Evolutionary conservation across 169 alveolate genomes (phyloP).

Genomic region (Eimeria acervulina): DNA sequence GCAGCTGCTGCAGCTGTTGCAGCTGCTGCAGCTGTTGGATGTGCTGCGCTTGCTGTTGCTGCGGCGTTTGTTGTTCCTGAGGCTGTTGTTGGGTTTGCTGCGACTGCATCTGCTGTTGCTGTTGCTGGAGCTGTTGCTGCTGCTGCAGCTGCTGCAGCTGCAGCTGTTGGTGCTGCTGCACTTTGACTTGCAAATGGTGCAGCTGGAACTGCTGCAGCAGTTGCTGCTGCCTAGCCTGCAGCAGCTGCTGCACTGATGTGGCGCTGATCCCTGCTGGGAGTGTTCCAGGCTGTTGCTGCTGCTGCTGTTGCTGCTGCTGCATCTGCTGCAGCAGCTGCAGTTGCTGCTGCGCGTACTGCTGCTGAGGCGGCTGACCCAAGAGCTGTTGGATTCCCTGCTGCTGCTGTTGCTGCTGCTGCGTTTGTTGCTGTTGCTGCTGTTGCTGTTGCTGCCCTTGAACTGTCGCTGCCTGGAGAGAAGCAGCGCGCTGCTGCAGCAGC

Average conservation of each 20-base stretch:
- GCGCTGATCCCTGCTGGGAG: background rate
- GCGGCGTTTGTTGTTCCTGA: background rate
- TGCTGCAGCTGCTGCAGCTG: conserved; percentile 20
- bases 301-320: conserved; percentile 71
- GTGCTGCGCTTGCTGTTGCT: too few species aligned
- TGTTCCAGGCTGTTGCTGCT: conserved; percentile 49
- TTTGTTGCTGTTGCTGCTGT: conserved; percentile 54
- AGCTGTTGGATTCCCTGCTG: conserved; percentile 29
- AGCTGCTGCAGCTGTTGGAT: too few species aligned
- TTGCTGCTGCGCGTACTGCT: conserved; percentile 68
- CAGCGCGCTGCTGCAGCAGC: conserved; percentile 47
- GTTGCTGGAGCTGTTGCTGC: conserved; percentile 52
- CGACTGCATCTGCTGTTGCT: background rate
- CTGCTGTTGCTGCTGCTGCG: conserved; percentile 43
- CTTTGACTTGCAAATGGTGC: conserved; percentile 11
- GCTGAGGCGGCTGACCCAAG: conserved; percentile 54
- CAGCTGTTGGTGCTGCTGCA: conserved; percentile 54
- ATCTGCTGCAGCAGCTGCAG: conserved; percentile 66
- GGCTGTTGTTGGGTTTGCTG: conserved; percentile 41
- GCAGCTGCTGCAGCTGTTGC: too few species aligned
- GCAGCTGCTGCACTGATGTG: conserved; percentile 23
- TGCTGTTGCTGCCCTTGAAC: conserved; percentile 61
- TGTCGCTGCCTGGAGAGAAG: background rate
- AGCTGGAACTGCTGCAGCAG: conserved; percentile 55
- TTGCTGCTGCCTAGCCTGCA: conserved; percentile 61